These are phyloP conservation scores for Colletotrichum sp. DNA, from an alignment of 2,329 filamentous ascomycete species.

Conservation along the genomic window DNA sequence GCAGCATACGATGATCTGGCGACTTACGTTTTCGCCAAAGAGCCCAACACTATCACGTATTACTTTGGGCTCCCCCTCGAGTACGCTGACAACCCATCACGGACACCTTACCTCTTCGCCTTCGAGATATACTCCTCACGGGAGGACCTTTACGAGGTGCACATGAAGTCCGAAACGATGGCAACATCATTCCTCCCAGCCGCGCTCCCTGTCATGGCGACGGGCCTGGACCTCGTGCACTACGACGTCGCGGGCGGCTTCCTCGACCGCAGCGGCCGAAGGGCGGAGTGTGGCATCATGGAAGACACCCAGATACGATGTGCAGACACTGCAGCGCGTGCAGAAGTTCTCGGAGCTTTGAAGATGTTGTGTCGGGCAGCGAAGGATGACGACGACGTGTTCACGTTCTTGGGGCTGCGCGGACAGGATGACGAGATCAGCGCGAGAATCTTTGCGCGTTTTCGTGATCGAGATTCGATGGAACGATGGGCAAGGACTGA, in stretches of 20 bases:
- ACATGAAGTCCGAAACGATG: slow-evolving; percentile 27
- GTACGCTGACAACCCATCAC: slow-evolving; percentile 23
- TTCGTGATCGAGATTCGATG: slow-evolving; percentile 25
- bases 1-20: slow-evolving; percentile 42
- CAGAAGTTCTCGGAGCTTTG: slow-evolving; percentile 20
- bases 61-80: slow-evolving; percentile 45
- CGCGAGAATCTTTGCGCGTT: slow-evolving; percentile 26
- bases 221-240: slow-evolving; percentile 27
- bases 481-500: slow-evolving; percentile 21
- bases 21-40: slow-evolving; percentile 35
- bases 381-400: slow-evolving; percentile 21
- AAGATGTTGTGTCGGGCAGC: slow-evolving; percentile 22
- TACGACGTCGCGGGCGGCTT: slow-evolving; percentile 26
- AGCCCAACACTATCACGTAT: slow-evolving; percentile 42
- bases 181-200: slow-evolving; percentile 22
- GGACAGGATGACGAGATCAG: slow-evolving; percentile 25
- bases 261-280: slow-evolving; percentile 22
- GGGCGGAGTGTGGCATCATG: slow-evolving; percentile 27
- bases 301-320: slow-evolving; percentile 26
- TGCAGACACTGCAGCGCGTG: slow-evolving; percentile 6
- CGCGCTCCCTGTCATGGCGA: slow-evolving; percentile 26
- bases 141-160: slow-evolving; percentile 26
- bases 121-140: slow-evolving; percentile 26
- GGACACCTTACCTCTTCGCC: slow-evolving; percentile 27
- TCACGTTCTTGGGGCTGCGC: slow-evolving; percentile 26